These are phyloP conservation scores for Elongisporangium prolatum DNA, from an alignment of 352 stramenopile genomes.

Conservation along the genomic window DNA sequence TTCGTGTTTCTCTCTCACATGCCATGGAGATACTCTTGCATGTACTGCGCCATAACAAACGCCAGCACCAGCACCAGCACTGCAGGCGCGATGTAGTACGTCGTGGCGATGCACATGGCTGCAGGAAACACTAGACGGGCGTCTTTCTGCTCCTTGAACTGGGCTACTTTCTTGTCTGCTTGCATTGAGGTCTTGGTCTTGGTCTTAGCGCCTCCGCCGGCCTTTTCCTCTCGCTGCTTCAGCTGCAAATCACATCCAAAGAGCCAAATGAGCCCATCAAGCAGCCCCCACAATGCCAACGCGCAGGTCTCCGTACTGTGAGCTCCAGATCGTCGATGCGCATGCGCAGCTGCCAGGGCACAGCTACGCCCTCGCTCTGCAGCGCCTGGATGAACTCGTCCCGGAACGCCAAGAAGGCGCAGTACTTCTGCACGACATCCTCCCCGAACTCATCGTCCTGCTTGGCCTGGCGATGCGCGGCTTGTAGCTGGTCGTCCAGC, in stretches of 20 bases:
- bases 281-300: background rate
- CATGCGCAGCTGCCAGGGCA: slow-evolving; percentile 68
- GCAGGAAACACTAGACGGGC: background rate
- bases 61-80: background rate
- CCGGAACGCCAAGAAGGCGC: slow-evolving; percentile 42
- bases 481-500: slow-evolving; percentile 53
- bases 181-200: background rate
- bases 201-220: too few species aligned
- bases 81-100: background rate
- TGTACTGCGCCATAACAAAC: background rate
- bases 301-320: slow-evolving; percentile 32
- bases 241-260: background rate
- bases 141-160: background rate
- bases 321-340: slow-evolving; percentile 81
- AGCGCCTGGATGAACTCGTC: slow-evolving; percentile 44
- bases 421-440: slow-evolving; percentile 56
- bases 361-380: slow-evolving; percentile 28
- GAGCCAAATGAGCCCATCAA: background rate
- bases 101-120: background rate
- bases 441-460: slow-evolving; percentile 62
- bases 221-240: background rate
- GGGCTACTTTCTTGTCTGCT: background rate
- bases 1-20: background rate
- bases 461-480: slow-evolving; percentile 44
- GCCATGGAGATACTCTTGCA: background rate